Base-by-base conservation (phyloP, 2,329 filamentous ascomycete species). In the Myotisia sp. region DNA sequence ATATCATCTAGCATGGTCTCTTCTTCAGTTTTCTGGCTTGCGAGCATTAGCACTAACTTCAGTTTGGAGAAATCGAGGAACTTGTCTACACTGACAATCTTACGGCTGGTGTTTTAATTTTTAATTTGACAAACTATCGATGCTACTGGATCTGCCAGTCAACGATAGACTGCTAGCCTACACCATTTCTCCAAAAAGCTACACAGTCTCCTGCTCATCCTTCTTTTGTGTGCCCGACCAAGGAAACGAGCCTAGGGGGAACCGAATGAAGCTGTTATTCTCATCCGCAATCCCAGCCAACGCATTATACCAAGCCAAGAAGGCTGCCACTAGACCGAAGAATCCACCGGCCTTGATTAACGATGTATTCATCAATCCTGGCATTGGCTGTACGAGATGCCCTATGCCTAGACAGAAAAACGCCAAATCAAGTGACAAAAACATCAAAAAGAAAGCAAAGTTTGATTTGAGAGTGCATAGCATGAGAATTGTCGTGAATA, bases 231-330 rank as follows among this genome's bases (percentile, higher is more conserved):
- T 68, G 49, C 80, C 78, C 23, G 81, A 87, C 87, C 87, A 94
- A 35, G 86, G 87, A 69, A 94, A 92, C 68, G 93, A 85, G 49
- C 80, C 77, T 43, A 94, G 85, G 33, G 86, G 87, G 42, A 92
- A 74, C 57, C 90, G 69, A 68, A 93, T 90, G 75, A 93, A 93
- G 66, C 83, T 90, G 52, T 68, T 68, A 46, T 55, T 62, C 34
- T 50, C 58, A 46, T 90, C 82, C 41, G 79, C 77, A 38, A 90
- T 72, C 71, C 82, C 82, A 34, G 81, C 80, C 40, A 87, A 66
- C 23, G 83, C 82, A 49, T 84, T 85, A 60, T 87, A 92, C 83
- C 83, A 92, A 3, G 83, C 82, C 37, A 82, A 52, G 53, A 92
- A 90, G 0, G 82, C 79, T 1, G 82, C 74, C 5, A 90, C 48